These are phyloP conservation scores for Achaetomiella virescens DNA, from an alignment of 495 filamentous ascomycete genomes.

Conservation along the genomic window DNA sequence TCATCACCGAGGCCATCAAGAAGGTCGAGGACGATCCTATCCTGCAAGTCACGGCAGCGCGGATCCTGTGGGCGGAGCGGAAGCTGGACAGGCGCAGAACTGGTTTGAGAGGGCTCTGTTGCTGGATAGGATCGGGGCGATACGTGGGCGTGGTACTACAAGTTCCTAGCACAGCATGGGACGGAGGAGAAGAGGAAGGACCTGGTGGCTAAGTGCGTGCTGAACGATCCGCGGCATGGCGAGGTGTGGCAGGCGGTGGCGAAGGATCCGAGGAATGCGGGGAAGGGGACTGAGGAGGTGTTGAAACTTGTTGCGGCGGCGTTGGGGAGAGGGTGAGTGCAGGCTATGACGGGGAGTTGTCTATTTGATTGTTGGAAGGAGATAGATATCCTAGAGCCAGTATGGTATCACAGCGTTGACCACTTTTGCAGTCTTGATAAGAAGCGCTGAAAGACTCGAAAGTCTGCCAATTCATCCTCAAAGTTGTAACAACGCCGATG, in stretches of 20 bases:
- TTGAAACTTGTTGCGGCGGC: slow-evolving; percentile 63
- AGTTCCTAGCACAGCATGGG: slow-evolving; percentile 85
- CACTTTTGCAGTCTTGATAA: no score
- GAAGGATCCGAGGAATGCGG: slow-evolving; percentile 78
- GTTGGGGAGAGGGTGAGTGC: slow-evolving; percentile 12
- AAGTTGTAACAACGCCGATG: no score
- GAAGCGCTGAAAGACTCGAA: no score
- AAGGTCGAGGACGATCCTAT: slow-evolving; percentile 89
- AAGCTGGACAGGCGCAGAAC: slow-evolving; percentile 83
- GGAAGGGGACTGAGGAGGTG: slow-evolving; percentile 69
- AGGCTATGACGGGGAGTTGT: neutral
- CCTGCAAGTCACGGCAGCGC: slow-evolving; percentile 59
- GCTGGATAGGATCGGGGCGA: slow-evolving; percentile 82
- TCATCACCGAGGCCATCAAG: slow-evolving; percentile 88
- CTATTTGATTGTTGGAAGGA: no score
- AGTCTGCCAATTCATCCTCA: no score
- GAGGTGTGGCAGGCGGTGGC: slow-evolving; percentile 84
- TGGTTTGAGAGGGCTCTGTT: slow-evolving; percentile 97
- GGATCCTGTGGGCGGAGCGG: slow-evolving; percentile 56
- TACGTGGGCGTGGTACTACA: slow-evolving; percentile 97
- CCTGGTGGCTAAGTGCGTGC: slow-evolving; percentile 65
- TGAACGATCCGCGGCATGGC: slow-evolving; percentile 81
- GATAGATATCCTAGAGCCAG: no score
- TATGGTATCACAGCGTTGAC: no score
- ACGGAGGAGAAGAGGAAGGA: slow-evolving; percentile 85